These are phyloP conservation scores for Brasenia schreberi DNA, from an alignment of 164 flowering plant genomes.

Conservation along the genomic window DNA sequence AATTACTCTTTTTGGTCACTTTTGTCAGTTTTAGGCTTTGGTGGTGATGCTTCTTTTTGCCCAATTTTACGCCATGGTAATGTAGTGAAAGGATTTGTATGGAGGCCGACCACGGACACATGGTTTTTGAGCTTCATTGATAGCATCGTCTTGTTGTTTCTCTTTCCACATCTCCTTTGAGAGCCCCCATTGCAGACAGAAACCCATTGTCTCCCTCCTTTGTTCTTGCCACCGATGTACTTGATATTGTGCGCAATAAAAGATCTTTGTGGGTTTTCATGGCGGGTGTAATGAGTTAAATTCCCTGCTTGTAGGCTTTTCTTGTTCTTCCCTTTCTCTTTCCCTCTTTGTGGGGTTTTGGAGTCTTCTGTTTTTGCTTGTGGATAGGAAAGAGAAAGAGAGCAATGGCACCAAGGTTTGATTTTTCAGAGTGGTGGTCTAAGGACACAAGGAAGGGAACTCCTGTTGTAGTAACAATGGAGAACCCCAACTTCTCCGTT, in stretches of 20 bases:
- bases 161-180: background rate
- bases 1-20: background rate
- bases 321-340: background rate
- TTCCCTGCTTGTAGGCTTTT: background rate
- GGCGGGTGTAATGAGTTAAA: background rate
- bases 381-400: background rate
- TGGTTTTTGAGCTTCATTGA: background rate
- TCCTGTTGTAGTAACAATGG: conserved; percentile 73
- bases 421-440: conserved; percentile 40
- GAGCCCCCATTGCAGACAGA: background rate
- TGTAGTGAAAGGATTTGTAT: background rate
- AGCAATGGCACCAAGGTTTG: conserved; percentile 53
- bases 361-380: background rate
- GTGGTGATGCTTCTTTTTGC: background rate
- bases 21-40: background rate
- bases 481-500: conserved; percentile 65
- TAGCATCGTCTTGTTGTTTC: background rate
- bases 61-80: background rate
- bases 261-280: background rate
- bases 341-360: background rate
- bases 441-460: conserved; percentile 42
- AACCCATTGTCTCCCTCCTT: background rate
- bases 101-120: background rate
- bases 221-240: background rate
- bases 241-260: background rate